Conservation (phyloP, 2,329 filamentous ascomycete species). For the Xylaria sp. region DNA sequence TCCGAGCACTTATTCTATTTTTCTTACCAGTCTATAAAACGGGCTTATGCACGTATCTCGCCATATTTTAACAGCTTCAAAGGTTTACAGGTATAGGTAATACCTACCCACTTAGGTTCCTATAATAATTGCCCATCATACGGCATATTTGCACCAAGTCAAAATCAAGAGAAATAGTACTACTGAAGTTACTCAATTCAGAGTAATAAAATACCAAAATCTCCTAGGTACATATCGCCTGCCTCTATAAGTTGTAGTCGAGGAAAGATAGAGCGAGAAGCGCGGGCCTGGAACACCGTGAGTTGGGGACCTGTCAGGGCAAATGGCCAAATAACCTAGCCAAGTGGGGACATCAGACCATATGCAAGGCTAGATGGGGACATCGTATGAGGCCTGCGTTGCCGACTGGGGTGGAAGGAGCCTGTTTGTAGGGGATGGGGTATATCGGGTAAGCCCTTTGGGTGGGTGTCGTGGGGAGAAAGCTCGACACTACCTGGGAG, state of each 20-base stretch:
- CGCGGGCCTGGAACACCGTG: conserved; percentile 20
- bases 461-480: not conserved
- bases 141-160: not conserved
- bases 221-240: not conserved
- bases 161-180: too few species aligned
- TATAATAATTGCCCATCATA: not conserved
- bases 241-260: too few species aligned
- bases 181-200: too few species aligned
- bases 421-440: not conserved
- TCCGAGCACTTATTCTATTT: too few species aligned
- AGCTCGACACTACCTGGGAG: too few species aligned
- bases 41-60: too few species aligned
- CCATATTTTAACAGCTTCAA: too few species aligned
- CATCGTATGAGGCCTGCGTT: conserved; percentile 40
- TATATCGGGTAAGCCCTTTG: conserved; percentile 9
- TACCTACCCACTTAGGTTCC: not conserved
- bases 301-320: conserved; percentile 21
- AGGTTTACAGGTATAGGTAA: not conserved
- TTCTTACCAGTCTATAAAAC: too few species aligned
- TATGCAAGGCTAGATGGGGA: conserved; percentile 38
- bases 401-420: conserved; percentile 4
- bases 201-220: too few species aligned
- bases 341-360: conserved; percentile 39
- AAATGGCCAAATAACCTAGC: conserved; percentile 32
- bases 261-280: not conserved